Conservation (phyloP, 2,329 filamentous ascomycete species). For the Chaetothyriales sp. region DNA sequence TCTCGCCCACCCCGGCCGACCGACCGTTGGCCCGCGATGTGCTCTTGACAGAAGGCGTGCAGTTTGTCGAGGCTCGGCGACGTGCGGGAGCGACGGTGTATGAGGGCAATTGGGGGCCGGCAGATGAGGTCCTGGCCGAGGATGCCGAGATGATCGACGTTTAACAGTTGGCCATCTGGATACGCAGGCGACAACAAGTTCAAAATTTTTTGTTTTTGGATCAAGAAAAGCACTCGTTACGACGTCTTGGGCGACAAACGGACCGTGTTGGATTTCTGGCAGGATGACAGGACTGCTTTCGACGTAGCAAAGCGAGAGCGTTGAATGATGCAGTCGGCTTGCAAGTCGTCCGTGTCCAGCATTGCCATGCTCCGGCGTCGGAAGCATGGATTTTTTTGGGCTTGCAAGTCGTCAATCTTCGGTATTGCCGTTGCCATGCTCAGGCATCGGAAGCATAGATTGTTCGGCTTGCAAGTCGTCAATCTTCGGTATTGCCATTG, state of each 20-base stretch:
- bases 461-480: background rate
- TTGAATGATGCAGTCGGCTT: background rate
- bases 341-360: background rate
- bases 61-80: slow-evolving; percentile 65
- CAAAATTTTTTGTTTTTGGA: background rate
- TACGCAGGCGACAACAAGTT: background rate
- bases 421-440: too few relatives aligned
- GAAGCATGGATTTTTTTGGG: too few relatives aligned
- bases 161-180: slow-evolving; percentile 19
- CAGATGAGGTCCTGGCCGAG: slow-evolving; percentile 46
- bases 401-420: background rate
- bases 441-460: too few relatives aligned
- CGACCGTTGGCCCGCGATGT: slow-evolving; percentile 66
- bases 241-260: background rate
- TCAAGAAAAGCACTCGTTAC: background rate
- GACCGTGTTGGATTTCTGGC: background rate
- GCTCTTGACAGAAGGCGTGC: slow-evolving; percentile 57
- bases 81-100: slow-evolving; percentile 86
- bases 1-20: slow-evolving; percentile 56
- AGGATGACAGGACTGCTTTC: background rate
- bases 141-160: slow-evolving; percentile 53
- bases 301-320: background rate
- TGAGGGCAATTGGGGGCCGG: slow-evolving; percentile 89
- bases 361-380: too few relatives aligned
- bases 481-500: too few relatives aligned